phyloP scores from a whole-genome alignment of 305 asterid genomes.

The Lippia alba region DNA sequence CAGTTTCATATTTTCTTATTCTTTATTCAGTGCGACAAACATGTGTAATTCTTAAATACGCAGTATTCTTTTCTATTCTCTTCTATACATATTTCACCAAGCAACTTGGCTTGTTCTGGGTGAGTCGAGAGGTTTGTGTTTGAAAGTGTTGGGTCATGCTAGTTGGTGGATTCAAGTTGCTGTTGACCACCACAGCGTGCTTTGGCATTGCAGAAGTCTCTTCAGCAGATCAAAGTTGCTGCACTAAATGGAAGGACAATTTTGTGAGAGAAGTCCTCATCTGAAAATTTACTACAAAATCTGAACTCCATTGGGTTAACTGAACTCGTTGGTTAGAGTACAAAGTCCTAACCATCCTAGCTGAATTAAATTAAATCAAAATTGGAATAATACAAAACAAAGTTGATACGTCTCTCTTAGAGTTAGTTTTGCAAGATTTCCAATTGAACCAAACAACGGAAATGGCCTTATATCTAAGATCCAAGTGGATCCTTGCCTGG shows the following conservation, averaged over 20 bases:
- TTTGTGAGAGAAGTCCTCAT: background rate
- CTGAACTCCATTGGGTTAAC: background rate
- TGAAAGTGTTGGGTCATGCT: background rate
- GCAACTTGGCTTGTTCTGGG: background rate
- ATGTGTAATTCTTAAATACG: no score
- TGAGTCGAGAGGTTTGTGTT: background rate
- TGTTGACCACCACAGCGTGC: background rate
- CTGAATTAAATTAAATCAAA: background rate
- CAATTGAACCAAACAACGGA: background rate
- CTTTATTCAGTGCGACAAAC: background rate
- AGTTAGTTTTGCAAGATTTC: background rate
- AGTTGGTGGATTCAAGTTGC: background rate
- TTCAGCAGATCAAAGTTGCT: background rate
- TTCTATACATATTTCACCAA: background rate
- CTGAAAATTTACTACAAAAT: no score
- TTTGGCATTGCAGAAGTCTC: background rate
- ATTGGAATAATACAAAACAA: background rate
- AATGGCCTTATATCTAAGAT: background rate
- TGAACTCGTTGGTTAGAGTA: background rate
- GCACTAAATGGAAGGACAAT: background rate
- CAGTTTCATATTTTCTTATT: background rate
- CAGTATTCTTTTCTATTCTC: background rate
- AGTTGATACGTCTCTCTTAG: background rate
- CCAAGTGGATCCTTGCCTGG: background rate
- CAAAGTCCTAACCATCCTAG: background rate